Evolutionary conservation across 192 early-diverging fungal genomes (phyloP), one percentile per base, ranked within the genome.

Genomic region (Backusella liffmaniae): DNA sequence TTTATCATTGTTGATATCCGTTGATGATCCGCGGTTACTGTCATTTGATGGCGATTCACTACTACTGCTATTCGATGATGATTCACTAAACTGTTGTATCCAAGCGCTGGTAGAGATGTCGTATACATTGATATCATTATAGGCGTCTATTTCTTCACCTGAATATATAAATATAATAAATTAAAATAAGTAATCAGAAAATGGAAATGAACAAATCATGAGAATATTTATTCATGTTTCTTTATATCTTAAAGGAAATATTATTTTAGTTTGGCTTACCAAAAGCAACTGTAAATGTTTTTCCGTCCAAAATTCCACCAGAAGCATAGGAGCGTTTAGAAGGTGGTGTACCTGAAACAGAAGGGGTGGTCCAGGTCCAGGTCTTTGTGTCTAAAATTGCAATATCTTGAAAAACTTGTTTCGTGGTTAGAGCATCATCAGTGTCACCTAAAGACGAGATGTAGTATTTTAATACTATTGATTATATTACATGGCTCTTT

Each of bases 71-170:
- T 39, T 42, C 18, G 23, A 37, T 3, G 21, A 34, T 3, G 56
- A 16, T 6, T 71, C 69, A 36, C 39, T 16, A 32, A 77, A 77
- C 2, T 67, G 65, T 37, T 77, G 56, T 13, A 81, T 21, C 80
- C 80, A 81, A 39, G 44, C 10, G 41, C 41, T 37, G 34, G 35
- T 67, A 4, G 51, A 36, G 2, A 72, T 21, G 18, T 75, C 62
- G n/a, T 75, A 67, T 0, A 74, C 39, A 35, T 81, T 81, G 29
- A 81, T 77, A 62, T 81, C 80, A 42, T 77, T 81, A 37, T 81
- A 81, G 39, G 39, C 34, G 23, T 69, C 68, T 16, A 67, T 16
- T 56, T 76, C 73, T 35, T 59, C 69, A 34, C 79, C 79, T 79
- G 10, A 39, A 39, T 39, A 39, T 3, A 32, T 32, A 32, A 39